A percentile compares a stretch with the other conserved stretches of the same genome.
Conservation (phyloP, 495 filamentous ascomycete genomes). For the Penicillium soppii region DNA sequence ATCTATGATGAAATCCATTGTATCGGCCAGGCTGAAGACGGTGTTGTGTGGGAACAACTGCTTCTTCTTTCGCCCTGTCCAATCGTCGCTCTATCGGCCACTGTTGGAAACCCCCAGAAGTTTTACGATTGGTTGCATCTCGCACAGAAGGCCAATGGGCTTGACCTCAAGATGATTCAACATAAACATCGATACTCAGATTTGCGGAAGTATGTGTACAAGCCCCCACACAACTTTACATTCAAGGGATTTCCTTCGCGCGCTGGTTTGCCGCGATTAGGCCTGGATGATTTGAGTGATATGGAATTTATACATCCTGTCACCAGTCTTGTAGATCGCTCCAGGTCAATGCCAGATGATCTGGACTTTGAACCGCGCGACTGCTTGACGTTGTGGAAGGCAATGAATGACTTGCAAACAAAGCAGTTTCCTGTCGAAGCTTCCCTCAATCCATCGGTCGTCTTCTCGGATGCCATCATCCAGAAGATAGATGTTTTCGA, state of each 20-base stretch:
- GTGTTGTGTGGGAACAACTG: conserved; percentile 79
- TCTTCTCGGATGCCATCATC: conserved; percentile 43
- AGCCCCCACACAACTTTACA: conserved; percentile 46
- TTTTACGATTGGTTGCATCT: conserved; percentile 65
- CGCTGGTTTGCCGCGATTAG: conserved; percentile 37
- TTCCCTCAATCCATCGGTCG: conserved; percentile 45
- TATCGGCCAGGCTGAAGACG: conserved; percentile 75
- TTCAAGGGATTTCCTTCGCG: conserved; percentile 56
- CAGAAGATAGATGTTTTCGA: conserved; percentile 60
- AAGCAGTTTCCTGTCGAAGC: conserved; percentile 41
- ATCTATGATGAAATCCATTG: conserved; percentile 87
- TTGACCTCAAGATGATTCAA: conserved; percentile 61
- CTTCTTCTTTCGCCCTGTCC: conserved; percentile 72
- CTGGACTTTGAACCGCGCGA: conserved; percentile 68
- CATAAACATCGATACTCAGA: conserved; percentile 71
- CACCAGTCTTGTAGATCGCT: conserved; percentile 57
- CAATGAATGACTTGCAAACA: conserved; percentile 55
- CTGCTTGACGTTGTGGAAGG: conserved; percentile 61
- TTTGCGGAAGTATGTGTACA: conserved; percentile 67
- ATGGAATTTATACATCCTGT: conserved; percentile 71
- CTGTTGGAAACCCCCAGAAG: conserved; percentile 71
- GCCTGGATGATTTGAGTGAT: conserved; percentile 49
- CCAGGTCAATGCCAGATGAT: conserved; percentile 61
- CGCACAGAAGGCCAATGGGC: conserved; percentile 56
- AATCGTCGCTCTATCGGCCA: conserved; percentile 78